phyloP scores from a whole-genome alignment of 176 grass and related monocot genomes.

The Triticum timopheevii region DNA sequence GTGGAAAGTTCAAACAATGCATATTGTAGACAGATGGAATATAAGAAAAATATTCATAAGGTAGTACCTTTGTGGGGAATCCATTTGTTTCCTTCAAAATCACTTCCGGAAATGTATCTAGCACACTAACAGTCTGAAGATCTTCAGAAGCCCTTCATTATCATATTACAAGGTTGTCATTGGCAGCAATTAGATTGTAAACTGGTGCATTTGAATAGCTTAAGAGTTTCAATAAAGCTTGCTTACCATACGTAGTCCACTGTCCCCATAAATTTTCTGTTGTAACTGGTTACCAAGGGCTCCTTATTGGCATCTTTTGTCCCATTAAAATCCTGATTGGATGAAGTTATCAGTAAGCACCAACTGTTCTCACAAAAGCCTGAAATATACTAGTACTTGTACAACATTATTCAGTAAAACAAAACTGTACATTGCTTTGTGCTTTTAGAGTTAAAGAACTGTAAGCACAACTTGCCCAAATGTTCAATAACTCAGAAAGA shows the following conservation, averaged over 20 bases:
- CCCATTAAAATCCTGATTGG: slow-evolving; percentile 67
- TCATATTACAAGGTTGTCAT: slow-evolving; percentile 16
- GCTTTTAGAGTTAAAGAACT: not conserved
- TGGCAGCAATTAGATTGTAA: slow-evolving; percentile 22
- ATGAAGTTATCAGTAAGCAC: slow-evolving; percentile 7
- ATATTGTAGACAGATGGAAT: not conserved
- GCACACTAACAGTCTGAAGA: slow-evolving; percentile 68
- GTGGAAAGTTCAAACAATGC: not conserved
- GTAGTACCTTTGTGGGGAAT: slow-evolving; percentile 85
- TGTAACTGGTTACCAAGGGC: slow-evolving; percentile 78
- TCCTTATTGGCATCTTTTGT: slow-evolving; percentile 80
- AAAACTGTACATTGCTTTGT: slow-evolving; percentile 7
- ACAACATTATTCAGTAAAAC: slow-evolving; percentile 18
- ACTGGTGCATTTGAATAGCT: not conserved
- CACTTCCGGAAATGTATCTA: slow-evolving; percentile 85
- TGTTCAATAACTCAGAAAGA: not conserved
- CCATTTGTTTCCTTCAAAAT: slow-evolving; percentile 65
- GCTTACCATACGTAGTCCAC: slow-evolving; percentile 96
- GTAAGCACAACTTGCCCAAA: slow-evolving; percentile 6
- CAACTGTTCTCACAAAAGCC: not conserved
- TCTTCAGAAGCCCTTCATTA: slow-evolving; percentile 69
- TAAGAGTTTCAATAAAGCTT: slow-evolving; percentile 5
- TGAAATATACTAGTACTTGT: slow-evolving; percentile 17
- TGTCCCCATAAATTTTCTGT: slow-evolving; percentile 85
- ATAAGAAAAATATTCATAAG: slow-evolving; percentile 1